Evolutionary conservation across 208 protist species (phyloP).

Genomic region (Wallacemonas rigidus): DNA sequence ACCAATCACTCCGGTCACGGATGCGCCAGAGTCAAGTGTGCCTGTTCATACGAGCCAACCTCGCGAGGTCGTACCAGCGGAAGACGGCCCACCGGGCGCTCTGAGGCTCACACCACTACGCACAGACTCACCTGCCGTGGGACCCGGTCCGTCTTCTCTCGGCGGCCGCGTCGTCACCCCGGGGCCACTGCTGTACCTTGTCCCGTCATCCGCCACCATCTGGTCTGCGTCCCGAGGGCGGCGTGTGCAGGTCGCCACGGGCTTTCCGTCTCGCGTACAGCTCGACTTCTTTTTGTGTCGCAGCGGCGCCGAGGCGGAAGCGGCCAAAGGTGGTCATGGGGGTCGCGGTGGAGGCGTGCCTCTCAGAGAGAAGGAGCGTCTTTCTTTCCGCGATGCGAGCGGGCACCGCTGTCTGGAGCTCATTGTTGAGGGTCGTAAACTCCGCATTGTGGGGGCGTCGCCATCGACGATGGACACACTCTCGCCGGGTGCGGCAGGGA

Average conservation of each 20-base stretch:
- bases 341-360: slow-evolving; percentile 16
- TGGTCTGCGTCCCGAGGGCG: neutral
- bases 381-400: slow-evolving; percentile 28
- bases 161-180: slow-evolving; percentile 26
- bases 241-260: neutral
- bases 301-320: neutral
- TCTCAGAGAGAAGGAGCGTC: slow-evolving; percentile 20
- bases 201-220: slow-evolving; percentile 14
- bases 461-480: neutral
- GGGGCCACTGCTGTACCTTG: slow-evolving; percentile 31
- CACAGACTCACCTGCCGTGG: neutral
- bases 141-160: too few species aligned
- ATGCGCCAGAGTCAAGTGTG: neutral
- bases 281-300: slow-evolving; percentile 36
- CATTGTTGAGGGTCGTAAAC: slow-evolving; percentile 19
- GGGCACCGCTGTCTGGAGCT: slow-evolving; percentile 31
- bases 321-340: slow-evolving; percentile 21
- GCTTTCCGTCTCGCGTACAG: slow-evolving; percentile 4
- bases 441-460: slow-evolving; percentile 18
- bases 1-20: slow-evolving; percentile 1
- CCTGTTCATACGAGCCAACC: neutral
- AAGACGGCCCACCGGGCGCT: neutral
- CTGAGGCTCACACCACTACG: neutral
- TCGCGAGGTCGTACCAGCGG: neutral
- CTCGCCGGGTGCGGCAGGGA: neutral